Percentiles rank a stretch among this genome's conserved stretches.
Evolutionary conservation across 1,139 yeast species (phyloP).

Genomic region (Sugiyamaella sp.): DNA sequence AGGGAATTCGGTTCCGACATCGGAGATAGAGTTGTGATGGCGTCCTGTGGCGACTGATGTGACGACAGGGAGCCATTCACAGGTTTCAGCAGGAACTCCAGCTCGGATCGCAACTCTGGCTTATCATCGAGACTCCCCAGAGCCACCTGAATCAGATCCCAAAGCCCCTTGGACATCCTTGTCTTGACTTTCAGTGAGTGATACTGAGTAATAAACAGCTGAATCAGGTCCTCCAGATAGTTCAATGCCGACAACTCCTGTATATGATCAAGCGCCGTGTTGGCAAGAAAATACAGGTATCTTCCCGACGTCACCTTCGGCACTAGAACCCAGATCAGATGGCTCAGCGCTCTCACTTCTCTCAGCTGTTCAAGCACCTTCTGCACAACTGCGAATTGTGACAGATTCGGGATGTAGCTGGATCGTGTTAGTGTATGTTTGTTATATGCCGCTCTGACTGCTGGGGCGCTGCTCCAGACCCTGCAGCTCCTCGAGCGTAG

Average conservation of each 20-base stretch:
- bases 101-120: slow-evolving; percentile 28
- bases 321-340: slow-evolving; percentile 30
- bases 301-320: slow-evolving; percentile 29
- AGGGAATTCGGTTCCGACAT: slow-evolving; percentile 32
- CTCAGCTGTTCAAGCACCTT: slow-evolving; percentile 29
- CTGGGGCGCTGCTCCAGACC: too few relatives aligned
- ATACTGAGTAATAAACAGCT: slow-evolving; percentile 30
- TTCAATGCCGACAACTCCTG: slow-evolving; percentile 35
- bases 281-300: slow-evolving; percentile 35
- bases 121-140: slow-evolving; percentile 25
- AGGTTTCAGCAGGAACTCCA: slow-evolving; percentile 32
- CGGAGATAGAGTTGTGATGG: slow-evolving; percentile 38
- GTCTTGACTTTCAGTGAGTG: slow-evolving; percentile 31
- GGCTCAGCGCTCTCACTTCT: slow-evolving; percentile 32
- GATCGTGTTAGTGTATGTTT: slow-evolving; percentile 9
- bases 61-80: slow-evolving; percentile 14
- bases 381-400: slow-evolving; percentile 34
- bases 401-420: slow-evolving; percentile 20
- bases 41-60: slow-evolving; percentile 33
- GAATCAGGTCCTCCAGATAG: slow-evolving; percentile 32
- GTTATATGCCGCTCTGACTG: too few relatives aligned
- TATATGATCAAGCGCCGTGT: slow-evolving; percentile 30
- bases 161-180: slow-evolving; percentile 34
- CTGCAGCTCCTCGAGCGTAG: too few relatives aligned
- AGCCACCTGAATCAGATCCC: slow-evolving; percentile 34